phyloP scores from a whole-genome alignment of 2,329 filamentous ascomycete genomes.

The Pyricularia grisea region DNA sequence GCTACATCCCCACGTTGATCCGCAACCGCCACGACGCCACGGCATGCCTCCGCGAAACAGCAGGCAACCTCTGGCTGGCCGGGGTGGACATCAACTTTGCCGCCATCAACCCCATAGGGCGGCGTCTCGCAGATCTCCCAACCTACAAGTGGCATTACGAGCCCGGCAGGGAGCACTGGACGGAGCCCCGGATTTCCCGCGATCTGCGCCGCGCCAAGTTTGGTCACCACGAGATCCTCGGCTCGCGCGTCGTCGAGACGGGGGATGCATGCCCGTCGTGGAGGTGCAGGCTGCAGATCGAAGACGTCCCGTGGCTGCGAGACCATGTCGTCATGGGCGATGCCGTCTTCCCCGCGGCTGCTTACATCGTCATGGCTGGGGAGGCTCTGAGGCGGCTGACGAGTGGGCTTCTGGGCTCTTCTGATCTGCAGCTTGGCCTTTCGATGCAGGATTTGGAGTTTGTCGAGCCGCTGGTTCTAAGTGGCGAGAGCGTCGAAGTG shows the following conservation, averaged over 20 bases:
- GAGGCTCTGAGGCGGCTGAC: conserved; percentile 4
- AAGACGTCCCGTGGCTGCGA: conserved; percentile 25
- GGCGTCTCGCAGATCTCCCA: conserved; percentile 14
- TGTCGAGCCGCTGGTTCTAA: conserved; percentile 10
- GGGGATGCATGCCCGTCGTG: conserved; percentile 9
- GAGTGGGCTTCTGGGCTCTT: not conserved
- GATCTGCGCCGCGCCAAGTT: conserved; percentile 18
- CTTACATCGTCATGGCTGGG: conserved; percentile 18
- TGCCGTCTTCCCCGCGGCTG: conserved; percentile 29
- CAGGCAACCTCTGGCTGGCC: conserved; percentile 7
- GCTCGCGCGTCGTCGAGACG: conserved; percentile 7
- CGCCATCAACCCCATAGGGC: not conserved
- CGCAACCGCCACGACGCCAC: conserved; percentile 3
- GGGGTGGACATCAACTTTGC: conserved; percentile 1
- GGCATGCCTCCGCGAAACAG: conserved; percentile 3
- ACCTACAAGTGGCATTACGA: conserved; percentile 18
- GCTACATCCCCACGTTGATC: conserved; percentile 7
- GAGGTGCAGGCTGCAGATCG: conserved; percentile 9
- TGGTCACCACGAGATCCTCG: conserved; percentile 14
- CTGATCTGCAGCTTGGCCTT: not conserved
- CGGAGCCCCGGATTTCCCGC: conserved; percentile 18
- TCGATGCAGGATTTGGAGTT: conserved; percentile 1
- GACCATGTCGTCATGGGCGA: conserved; percentile 35
- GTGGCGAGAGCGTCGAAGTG: conserved; percentile 8
- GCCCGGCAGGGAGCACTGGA: conserved; percentile 16